Evolutionary conservation across 83 land plant genomes (phyloP), one percentile per base, ranked within the genome.

Genomic region (Isoetes engelmannii): DNA sequence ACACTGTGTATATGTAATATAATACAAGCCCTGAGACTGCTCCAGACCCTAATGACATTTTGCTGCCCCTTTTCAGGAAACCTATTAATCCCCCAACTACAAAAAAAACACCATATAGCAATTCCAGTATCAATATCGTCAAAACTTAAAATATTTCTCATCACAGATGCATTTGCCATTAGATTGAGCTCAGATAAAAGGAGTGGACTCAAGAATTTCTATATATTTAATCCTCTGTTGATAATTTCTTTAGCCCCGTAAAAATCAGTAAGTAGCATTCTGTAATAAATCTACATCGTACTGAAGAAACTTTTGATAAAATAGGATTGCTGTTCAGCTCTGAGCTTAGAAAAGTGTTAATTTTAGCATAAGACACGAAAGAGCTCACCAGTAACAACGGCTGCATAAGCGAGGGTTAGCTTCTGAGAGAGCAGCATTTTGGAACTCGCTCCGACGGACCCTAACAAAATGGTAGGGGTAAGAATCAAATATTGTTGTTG

Each of bases 371-470:
- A 51, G 17, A 12, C 13, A 51, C 13, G 17, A 51, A 12, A 12
- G 55, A 51, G 13, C 55, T 12, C 8, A 59, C 62, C 62, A 18
- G 4, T 42, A 18, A 59, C 20, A 10, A 59, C 8, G 12, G 62
- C 62, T 19, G 62, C 62, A 59, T 59, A 59, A 37, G 62, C 62
- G 62, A 59, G 62, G 18, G 62, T 59, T 8, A 59, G 62, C 62
- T 19, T 59, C 62, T 59, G 62, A 7, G 62, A 59, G 12, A 59
- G 19, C 62, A 59, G 62, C 62, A 59, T 59, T 42, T 51, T 3
- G 37, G 37, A 28, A 28, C 37, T 28, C 37, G 37, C 37, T 28
- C 37, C 37, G 37, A 2, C 37, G 37, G 37, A 28, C 37, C 37
- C 37, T 28, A 28, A 28, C 1, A 28, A 28, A 28, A 28, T 28